A percentile compares a stretch with the other conserved stretches of the same genome.
Conservation (phyloP, 805 yeast genomes). For the Pichia cabralensis region DNA sequence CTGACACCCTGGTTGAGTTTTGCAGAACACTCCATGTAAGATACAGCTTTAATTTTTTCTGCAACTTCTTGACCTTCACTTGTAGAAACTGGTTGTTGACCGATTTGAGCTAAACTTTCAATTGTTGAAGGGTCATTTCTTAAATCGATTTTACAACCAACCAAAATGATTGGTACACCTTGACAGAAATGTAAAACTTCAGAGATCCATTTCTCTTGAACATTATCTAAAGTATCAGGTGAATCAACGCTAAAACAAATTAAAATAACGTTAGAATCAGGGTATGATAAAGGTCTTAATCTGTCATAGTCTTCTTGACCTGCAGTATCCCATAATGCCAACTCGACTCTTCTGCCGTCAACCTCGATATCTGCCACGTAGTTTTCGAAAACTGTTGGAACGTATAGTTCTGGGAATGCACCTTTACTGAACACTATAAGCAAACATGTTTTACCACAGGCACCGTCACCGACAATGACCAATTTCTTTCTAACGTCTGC, state of each 20-base stretch:
- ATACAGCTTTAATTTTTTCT: conserved; percentile 77
- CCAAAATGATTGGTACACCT: conserved; percentile 85
- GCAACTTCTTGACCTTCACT: conserved; percentile 84
- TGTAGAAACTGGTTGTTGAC: conserved; percentile 71
- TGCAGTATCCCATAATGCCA: conserved; percentile 97
- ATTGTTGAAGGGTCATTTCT: conserved; percentile 74
- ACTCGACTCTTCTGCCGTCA: conserved; percentile 84
- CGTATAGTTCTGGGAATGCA: conserved; percentile 88
- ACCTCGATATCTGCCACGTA: conserved; percentile 94
- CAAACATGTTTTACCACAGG: conserved; percentile 92
- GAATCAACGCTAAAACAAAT: conserved; percentile 87
- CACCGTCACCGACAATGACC: conserved; percentile 96
- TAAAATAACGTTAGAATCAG: conserved; percentile 84
- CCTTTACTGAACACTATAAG: conserved; percentile 80
- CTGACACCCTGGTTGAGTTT: conserved; percentile 85
- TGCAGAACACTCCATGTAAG: conserved; percentile 88
- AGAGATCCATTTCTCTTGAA: conserved; percentile 91
- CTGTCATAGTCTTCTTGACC: conserved; percentile 98
- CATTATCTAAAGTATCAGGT: conserved; percentile 88
- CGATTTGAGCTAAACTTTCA: conserved; percentile 62
- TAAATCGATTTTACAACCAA: conserved; percentile 86
- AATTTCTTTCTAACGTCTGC: conserved; percentile 65
- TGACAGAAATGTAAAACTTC: conserved; percentile 92
- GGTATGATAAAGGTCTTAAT: conserved; percentile 82
- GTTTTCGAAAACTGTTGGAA: conserved; percentile 94